These are phyloP conservation scores for Sugiyamaella neomexicana DNA, from an alignment of 1,139 yeast species.

Conservation along the genomic window DNA sequence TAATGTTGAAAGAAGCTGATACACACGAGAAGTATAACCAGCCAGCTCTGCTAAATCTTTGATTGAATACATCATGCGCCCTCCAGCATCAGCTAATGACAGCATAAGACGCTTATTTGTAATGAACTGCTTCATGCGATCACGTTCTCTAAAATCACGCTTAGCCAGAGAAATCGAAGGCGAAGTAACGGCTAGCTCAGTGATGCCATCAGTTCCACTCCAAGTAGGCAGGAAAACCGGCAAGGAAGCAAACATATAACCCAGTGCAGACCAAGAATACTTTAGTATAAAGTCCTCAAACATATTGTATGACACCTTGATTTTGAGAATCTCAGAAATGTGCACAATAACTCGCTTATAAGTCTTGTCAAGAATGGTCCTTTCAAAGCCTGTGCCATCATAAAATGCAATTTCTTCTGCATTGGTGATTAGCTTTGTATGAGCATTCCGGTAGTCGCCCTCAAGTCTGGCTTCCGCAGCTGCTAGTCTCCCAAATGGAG, in stretches of 20 bases:
- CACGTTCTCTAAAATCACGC: conserved; percentile 36
- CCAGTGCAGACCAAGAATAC: conserved; percentile 94
- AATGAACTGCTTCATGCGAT: conserved; percentile 76
- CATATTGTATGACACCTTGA: conserved; percentile 61
- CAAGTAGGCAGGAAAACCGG: conserved; percentile 64
- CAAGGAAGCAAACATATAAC: conserved; percentile 83
- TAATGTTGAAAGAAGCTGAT: conserved; percentile 67
- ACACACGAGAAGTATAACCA: conserved; percentile 87
- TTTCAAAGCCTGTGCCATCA: conserved; percentile 85
- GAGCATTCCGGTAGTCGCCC: conserved; percentile 87
- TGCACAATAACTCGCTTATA: conserved; percentile 60
- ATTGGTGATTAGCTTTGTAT: conserved; percentile 79
- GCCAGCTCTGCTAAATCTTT: conserved; percentile 90
- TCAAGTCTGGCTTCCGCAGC: conserved; percentile 72
- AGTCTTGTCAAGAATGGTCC: conserved; percentile 59
- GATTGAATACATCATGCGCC: conserved; percentile 92
- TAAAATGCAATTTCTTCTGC: conserved; percentile 94
- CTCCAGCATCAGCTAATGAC: conserved; percentile 93
- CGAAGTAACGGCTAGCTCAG: conserved; percentile 21
- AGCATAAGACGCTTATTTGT: conserved; percentile 88
- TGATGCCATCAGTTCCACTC: conserved; percentile 37
- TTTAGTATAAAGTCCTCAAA: conserved; percentile 85
- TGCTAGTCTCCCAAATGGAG: conserved; percentile 80
- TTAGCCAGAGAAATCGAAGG: conserved; percentile 25
- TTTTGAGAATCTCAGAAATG: conserved; percentile 45